These are phyloP conservation scores for Persicaria maculosa DNA, from an alignment of 148 eudicot species.

Conservation along the genomic window DNA sequence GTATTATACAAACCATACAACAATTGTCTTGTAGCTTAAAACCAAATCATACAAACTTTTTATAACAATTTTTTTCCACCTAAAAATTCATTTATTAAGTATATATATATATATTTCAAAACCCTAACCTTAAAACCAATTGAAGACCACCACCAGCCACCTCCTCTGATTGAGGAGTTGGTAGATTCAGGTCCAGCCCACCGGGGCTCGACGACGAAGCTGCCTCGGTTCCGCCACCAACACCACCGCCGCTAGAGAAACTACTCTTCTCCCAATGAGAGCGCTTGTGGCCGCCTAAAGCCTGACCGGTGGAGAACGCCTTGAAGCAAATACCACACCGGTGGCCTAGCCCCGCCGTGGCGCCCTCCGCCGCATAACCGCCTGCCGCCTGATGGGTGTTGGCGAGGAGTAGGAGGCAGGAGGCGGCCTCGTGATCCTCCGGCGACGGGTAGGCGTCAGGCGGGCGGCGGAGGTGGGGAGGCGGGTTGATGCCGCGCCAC, in stretches of 20 bases:
- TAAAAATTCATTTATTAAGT: background rate
- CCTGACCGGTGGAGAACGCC: conserved; percentile 78
- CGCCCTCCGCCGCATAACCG: background rate
- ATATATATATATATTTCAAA: background rate
- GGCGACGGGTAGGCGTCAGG: conserved; percentile 8
- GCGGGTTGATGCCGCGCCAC: conserved; percentile 96
- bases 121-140: conserved; percentile 5
- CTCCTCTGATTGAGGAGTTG: background rate
- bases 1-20: too few relatives aligned
- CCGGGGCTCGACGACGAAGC: background rate
- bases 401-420: conserved; percentile 58
- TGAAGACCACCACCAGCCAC: background rate
- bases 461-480: conserved; percentile 34
- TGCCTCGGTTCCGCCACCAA: background rate
- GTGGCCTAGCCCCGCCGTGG: conserved; percentile 22
- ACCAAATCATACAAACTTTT: background rate
- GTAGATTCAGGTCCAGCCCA: conserved; percentile 2
- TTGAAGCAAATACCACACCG: conserved; percentile 83
- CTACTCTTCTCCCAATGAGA: conserved; percentile 5
- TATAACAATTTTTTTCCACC: background rate
- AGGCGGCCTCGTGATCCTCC: conserved; percentile 59
- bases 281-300: conserved; percentile 75
- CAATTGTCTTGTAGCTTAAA: background rate
- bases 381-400: background rate
- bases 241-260: background rate